Evolutionary conservation across 768 basidiomycete genomes (phyloP), one percentile per base, ranked within the genome.

Genomic region (Lactarius deliciosus): DNA sequence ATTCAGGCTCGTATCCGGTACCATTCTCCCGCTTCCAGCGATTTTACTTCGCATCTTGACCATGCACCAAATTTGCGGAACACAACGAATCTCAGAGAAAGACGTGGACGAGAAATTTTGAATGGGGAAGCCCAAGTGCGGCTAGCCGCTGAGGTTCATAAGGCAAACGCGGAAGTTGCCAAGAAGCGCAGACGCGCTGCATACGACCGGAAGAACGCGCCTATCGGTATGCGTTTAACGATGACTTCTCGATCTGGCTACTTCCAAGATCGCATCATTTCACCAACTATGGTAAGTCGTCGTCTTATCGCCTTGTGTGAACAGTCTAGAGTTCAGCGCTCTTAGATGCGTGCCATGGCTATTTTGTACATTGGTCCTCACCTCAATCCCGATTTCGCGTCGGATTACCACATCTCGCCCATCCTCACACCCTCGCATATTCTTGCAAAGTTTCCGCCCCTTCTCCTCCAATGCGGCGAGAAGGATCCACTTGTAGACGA

Each of bases 331-430:
- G 43, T 50, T 65, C 41, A 45, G 40, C 45, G 36, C 30, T 66
- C 25, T 56, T 72, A 98, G 96, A 98, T 98, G 94, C 92, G 97
- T 41, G 96, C 96, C 0, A 99, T 99, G 97, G 96, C 96, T 3
- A 96, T 97, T 74, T 79, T 96, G 69, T 97, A 97, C 78, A 90
- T 99, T 66, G 96, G 96, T 1, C 96, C 97, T 1, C 86, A 92
- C 73, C 89, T 88, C 60, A 91, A 94, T 75, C 97, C 97, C 8
- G 95, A 98, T 76, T 96, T 99, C 75, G 85, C 87, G 63, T 90
- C 90, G 20, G 96, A 99, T 80, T 98, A 98, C 77, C 89, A 93
- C 79, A 87, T 99, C 71, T 98, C 96, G 20, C 97, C 97, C 1
- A 91, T 99, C 72, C 84, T 98, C 59, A 86, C 96, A 8, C 96